Conservation (phyloP, 495 filamentous ascomycete genomes). For the Niebla homalea region DNA sequence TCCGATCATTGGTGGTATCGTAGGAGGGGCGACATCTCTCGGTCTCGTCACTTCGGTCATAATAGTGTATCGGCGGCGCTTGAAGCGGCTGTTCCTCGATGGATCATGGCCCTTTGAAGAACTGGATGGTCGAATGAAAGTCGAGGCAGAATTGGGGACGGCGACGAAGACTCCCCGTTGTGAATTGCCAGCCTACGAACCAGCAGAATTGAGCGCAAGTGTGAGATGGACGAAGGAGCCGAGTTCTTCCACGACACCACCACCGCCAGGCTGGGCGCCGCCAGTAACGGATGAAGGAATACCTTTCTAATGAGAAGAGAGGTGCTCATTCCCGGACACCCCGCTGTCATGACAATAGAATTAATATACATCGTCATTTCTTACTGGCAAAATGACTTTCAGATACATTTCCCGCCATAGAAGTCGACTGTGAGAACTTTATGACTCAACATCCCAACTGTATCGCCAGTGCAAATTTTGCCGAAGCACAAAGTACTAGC, state of each 20-base stretch:
- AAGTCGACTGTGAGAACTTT: too few relatives aligned
- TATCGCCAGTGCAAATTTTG: too few relatives aligned
- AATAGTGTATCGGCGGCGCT: background rate
- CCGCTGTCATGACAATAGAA: too few relatives aligned
- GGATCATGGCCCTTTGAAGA: conserved; percentile 5
- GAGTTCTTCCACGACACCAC: background rate
- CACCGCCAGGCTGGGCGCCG: background rate
- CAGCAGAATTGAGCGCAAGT: background rate
- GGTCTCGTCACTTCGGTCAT: background rate
- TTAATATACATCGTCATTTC: too few relatives aligned
- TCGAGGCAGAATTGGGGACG: background rate
- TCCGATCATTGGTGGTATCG: background rate
- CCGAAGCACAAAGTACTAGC: too few relatives aligned
- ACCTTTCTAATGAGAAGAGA: background rate
- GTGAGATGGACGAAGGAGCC: background rate
- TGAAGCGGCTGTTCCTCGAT: background rate
- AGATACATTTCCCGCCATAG: too few relatives aligned
- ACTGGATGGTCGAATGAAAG: conserved; percentile 5
- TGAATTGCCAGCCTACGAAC: conserved; percentile 4
- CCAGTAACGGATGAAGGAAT: conserved; percentile 1
- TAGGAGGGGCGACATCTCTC: conserved; percentile 4
- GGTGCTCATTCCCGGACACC: too few relatives aligned
- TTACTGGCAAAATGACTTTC: too few relatives aligned
- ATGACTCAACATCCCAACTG: too few relatives aligned
- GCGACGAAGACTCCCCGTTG: background rate